These are phyloP conservation scores for Xylaria castorea DNA, from an alignment of 495 filamentous ascomycete genomes.

Conservation along the genomic window DNA sequence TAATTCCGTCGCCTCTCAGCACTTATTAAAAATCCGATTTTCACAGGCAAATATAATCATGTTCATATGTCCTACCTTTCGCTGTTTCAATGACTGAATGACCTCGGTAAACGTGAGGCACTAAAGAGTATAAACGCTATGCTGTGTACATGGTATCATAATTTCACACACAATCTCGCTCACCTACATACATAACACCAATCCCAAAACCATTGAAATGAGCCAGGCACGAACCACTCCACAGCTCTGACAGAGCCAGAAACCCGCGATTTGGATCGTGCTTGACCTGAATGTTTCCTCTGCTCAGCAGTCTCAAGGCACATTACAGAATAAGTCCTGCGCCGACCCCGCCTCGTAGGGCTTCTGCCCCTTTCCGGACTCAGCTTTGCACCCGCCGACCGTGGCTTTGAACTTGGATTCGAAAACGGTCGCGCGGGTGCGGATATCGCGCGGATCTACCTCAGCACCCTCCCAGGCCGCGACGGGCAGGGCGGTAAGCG, in stretches of 20 bases:
- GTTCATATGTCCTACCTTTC: neutral
- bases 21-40: neutral
- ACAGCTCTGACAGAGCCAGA: neutral
- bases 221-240: slow-evolving; percentile 7
- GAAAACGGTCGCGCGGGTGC: slow-evolving; percentile 48
- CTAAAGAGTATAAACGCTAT: slow-evolving; percentile 15
- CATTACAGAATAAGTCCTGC: slow-evolving; percentile 44
- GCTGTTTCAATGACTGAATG: neutral
- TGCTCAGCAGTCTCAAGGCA: neutral
- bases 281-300: neutral
- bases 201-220: slow-evolving; percentile 14
- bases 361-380: slow-evolving; percentile 34
- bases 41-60: neutral
- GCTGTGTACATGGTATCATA: slow-evolving; percentile 32
- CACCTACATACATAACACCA: slow-evolving; percentile 13
- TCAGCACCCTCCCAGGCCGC: slow-evolving; percentile 50
- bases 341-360: slow-evolving; percentile 31
- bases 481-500: slow-evolving; percentile 48
- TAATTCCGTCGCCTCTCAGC: neutral
- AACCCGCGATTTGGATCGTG: slow-evolving; percentile 10
- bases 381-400: slow-evolving; percentile 48
- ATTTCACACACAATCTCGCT: slow-evolving; percentile 12
- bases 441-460: slow-evolving; percentile 42
- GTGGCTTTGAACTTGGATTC: slow-evolving; percentile 47
- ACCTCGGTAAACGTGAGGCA: neutral